Evolutionary conservation across 164 flowering plant genomes (phyloP), one percentile per base, ranked within the genome.

Genomic region (Nelumbo lutea): DNA sequence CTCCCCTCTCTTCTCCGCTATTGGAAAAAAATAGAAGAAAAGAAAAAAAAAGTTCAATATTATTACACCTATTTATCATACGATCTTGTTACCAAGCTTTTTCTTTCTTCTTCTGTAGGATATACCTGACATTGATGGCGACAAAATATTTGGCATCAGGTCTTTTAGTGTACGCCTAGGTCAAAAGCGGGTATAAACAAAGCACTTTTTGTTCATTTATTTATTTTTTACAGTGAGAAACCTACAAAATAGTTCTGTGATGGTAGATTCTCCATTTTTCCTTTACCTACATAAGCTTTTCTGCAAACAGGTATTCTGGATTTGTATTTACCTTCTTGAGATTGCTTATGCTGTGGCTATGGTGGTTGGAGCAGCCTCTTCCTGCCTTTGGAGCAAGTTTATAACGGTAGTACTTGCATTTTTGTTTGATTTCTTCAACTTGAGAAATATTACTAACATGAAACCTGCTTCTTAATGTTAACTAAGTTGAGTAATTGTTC

Each of bases 111-210:
- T 56, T 74, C 4, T 73, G 65, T 60, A 91, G 97, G 97, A 91
- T 71, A 88, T 91, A 78, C 97, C 95, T 70, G 97, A 91, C 73
- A 85, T 91, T 71, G 90, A 86, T 46, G 97, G 97, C 51, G 97
- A 91, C 73, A 83, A 61, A 67, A 86, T 83, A 59, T 91, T 83
- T 77, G 97, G 97, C 56, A 89, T 91, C 69, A 82, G 67, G 58
- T 87, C 95, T 9, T 89, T 87, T 69, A 82, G 82, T 43, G 97
- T 91, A 9, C 83, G 87, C 2, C 72, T 91, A 68, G 97, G 97
- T 70, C 93, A 91, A 82, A 64, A 88, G 72, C 84, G 85, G 83
- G 93, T 91, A 27, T 27, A 8, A 62, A 42, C 47, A 66, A 48
- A 8, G 10, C 5, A 9, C 10, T 64, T 6, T 39, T 39, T 53